Conservation (phyloP, 116 monocot genomes). For the Phalaenopsis hybrid region DNA sequence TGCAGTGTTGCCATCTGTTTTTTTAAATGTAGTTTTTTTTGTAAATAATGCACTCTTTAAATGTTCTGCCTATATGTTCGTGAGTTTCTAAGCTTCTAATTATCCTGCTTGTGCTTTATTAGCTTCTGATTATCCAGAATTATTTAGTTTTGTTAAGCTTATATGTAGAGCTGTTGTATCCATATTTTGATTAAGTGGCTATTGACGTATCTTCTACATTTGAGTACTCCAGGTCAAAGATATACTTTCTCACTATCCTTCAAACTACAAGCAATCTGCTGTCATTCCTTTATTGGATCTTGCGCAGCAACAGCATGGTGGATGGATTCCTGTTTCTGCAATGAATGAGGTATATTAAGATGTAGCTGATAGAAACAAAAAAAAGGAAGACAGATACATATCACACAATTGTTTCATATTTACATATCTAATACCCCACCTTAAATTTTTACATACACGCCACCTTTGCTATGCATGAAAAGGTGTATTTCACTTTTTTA, state of each 20-base stretch:
- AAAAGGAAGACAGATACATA: too few species aligned
- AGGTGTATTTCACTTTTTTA: too few species aligned
- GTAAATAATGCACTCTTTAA: neutral
- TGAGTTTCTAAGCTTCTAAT: neutral
- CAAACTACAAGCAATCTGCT: conserved; percentile 96
- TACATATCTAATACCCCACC: too few species aligned
- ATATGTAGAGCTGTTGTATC: neutral
- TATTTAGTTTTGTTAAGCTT: neutral
- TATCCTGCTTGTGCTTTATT: neutral
- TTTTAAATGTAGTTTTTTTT: neutral
- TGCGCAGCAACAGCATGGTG: conserved; percentile 97
- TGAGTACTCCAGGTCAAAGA: conserved; percentile 59
- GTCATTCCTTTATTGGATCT: conserved; percentile 89
- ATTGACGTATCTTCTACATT: neutral
- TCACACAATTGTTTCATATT: too few species aligned
- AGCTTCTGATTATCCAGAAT: neutral
- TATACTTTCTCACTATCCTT: conserved; percentile 90
- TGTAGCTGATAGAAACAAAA: neutral
- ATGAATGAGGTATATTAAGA: conserved; percentile 75
- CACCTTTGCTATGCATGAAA: too few species aligned
- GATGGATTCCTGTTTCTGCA: conserved; percentile 91
- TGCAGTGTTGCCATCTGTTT: neutral
- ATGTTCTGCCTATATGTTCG: neutral
- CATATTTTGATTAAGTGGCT: neutral
- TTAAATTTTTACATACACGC: too few species aligned